phyloP scores from a whole-genome alignment of 2,329 filamentous ascomycete species.

The Aspergillus fumigatus region DNA sequence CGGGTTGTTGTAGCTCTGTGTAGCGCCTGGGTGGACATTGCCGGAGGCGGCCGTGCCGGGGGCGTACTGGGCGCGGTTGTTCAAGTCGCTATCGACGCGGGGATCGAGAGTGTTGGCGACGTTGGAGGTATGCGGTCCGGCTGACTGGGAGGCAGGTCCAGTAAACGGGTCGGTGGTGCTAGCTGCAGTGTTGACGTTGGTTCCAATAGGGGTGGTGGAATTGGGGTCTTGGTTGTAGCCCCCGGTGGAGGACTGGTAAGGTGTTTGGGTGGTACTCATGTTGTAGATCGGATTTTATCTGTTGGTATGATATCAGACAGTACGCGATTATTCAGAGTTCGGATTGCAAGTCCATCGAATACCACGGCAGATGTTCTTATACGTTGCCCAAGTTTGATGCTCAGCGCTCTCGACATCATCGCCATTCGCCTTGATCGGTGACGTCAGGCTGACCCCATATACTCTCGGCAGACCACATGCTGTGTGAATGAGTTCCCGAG shows the following conservation, averaged over 20 bases:
- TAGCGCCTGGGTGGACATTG: slow-evolving; percentile 10
- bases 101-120: slow-evolving; percentile 39
- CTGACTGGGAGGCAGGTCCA: slow-evolving; percentile 11
- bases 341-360: background rate
- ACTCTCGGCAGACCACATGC: background rate
- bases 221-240: slow-evolving; percentile 7
- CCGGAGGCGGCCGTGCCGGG: slow-evolving; percentile 10
- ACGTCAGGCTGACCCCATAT: slow-evolving; percentile 2
- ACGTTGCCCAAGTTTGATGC: background rate
- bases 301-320: background rate
- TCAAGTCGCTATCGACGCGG: slow-evolving; percentile 31
- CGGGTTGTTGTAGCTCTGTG: slow-evolving; percentile 1
- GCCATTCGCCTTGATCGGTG: slow-evolving; percentile 1
- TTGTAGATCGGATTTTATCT: slow-evolving; percentile 1
- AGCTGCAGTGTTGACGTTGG: slow-evolving; percentile 6
- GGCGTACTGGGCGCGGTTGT: slow-evolving; percentile 18
- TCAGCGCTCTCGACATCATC: slow-evolving; percentile 5
- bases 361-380: background rate
- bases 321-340: background rate
- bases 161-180: slow-evolving; percentile 8
- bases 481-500: background rate
- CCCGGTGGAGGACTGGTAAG: slow-evolving; percentile 10
- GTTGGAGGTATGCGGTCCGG: slow-evolving; percentile 15
- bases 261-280: slow-evolving; percentile 14
- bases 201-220: slow-evolving; percentile 9